These are phyloP conservation scores for Nicotiana knightiana DNA, from an alignment of 257 asterid genomes.

Conservation along the genomic window DNA sequence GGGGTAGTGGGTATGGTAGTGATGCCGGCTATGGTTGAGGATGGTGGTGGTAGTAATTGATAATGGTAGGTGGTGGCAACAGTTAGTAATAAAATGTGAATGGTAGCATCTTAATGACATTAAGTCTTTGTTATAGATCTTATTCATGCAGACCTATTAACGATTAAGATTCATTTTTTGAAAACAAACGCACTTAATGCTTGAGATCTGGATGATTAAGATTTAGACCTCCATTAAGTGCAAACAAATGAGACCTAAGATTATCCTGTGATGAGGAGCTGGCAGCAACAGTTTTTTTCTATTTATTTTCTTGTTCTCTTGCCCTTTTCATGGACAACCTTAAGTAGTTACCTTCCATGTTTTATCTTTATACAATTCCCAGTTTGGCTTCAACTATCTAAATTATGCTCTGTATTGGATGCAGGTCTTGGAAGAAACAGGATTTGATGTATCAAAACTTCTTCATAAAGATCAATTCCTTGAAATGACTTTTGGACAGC, in stretches of 20 bases:
- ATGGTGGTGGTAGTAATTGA: no score
- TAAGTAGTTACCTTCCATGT: not conserved
- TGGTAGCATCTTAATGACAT: no score
- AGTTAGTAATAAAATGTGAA: no score
- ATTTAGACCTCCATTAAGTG: no score
- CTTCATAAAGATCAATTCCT: constrained; percentile 62
- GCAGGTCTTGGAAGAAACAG: constrained; percentile 88
- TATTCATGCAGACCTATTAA: no score
- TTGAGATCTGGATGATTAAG: no score
- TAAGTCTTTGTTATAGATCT: no score
- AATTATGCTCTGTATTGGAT: constrained; percentile 19
- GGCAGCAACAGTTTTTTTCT: not conserved
- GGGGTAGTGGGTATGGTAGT: no score
- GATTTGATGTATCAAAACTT: constrained; percentile 71
- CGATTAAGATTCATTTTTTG: no score
- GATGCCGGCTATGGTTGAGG: no score
- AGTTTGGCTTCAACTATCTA: constrained; percentile 1
- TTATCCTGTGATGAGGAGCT: not conserved
- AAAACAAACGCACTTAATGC: no score
- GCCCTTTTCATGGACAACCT: not conserved
- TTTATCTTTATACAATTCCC: not conserved
- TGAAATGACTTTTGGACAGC: constrained; percentile 82
- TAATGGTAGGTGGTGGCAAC: no score
- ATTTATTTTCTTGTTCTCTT: not conserved
- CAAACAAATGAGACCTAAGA: not conserved